phyloP scores from a whole-genome alignment of 2,329 filamentous ascomycete genomes.

The Emergomyces orientalis region DNA sequence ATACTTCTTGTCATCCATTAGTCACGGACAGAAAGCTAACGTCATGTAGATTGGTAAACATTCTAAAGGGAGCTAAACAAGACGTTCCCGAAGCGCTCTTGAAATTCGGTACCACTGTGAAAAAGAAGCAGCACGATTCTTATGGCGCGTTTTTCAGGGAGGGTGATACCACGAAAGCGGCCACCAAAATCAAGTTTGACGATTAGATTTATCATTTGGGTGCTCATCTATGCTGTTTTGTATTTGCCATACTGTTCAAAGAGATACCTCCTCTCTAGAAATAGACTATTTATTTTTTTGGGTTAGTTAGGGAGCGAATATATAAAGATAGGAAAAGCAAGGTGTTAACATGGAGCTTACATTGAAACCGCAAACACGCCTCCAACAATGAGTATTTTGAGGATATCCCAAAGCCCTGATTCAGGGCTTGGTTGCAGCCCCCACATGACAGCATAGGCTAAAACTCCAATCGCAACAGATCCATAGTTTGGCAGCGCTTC shows the following conservation, averaged over 20 bases:
- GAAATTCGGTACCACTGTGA: slow-evolving; percentile 95
- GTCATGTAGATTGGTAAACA: slow-evolving; percentile 67
- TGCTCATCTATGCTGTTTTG: slow-evolving; percentile 14
- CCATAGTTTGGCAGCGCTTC: slow-evolving; percentile 39
- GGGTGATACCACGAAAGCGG: slow-evolving; percentile 69
- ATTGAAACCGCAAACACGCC: slow-evolving; percentile 47
- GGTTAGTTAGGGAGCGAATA: slow-evolving; percentile 5
- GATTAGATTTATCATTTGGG: slow-evolving; percentile 26
- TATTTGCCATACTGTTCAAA: slow-evolving; percentile 13
- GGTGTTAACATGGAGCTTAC: slow-evolving; percentile 43
- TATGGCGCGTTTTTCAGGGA: slow-evolving; percentile 97
- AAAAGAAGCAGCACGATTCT: slow-evolving; percentile 94
- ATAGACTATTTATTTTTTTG: slow-evolving; percentile 22
- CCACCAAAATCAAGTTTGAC: slow-evolving; percentile 90
- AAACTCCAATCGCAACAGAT: slow-evolving; percentile 38
- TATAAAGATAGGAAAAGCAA: slow-evolving; percentile 2
- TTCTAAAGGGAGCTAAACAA: slow-evolving; percentile 87
- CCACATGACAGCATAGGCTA: slow-evolving; percentile 38
- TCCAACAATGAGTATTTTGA: slow-evolving; percentile 44
- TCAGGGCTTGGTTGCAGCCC: slow-evolving; percentile 16
- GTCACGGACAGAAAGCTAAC: slow-evolving; percentile 11
- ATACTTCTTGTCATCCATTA: slow-evolving; percentile 32
- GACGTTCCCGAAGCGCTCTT: slow-evolving; percentile 79
- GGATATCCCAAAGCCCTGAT: slow-evolving; percentile 20
- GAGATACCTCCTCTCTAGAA: slow-evolving; percentile 28